Conservation (phyloP, 805 yeast species). For the Candida loeiensis region DNA sequence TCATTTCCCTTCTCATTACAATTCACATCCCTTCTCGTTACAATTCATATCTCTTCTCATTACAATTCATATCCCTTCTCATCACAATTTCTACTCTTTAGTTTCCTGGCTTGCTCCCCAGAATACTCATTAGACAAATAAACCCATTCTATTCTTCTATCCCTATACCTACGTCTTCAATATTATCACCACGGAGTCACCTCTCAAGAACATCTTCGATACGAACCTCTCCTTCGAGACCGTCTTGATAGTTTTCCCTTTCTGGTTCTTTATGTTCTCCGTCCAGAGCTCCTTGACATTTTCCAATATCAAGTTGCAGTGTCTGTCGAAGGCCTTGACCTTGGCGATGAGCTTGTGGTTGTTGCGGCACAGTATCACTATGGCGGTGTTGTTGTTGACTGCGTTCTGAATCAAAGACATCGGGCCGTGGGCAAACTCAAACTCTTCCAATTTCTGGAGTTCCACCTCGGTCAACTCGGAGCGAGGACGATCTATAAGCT, state of each 20-base stretch:
- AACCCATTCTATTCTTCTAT: not conserved
- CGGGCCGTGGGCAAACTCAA: constrained; percentile 88
- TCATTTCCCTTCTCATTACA: too few relatives aligned
- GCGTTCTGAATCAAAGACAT: constrained; percentile 84
- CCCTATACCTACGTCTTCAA: constrained; percentile 38
- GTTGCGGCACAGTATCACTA: constrained; percentile 85
- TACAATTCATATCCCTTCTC: too few relatives aligned
- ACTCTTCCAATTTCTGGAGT: constrained; percentile 78
- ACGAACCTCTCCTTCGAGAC: constrained; percentile 69
- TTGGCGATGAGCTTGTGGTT: constrained; percentile 88
- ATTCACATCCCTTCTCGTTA: too few relatives aligned
- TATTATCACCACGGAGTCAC: constrained; percentile 90
- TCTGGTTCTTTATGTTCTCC: constrained; percentile 54
- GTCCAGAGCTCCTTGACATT: constrained; percentile 89
- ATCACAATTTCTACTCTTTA: too few relatives aligned
- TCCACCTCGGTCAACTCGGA: constrained; percentile 79
- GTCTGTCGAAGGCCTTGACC: constrained; percentile 94
- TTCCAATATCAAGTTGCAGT: constrained; percentile 88
- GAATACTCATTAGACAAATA: too few relatives aligned
- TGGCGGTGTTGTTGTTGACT: constrained; percentile 67
- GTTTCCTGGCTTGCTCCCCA: too few relatives aligned
- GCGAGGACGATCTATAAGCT: constrained; percentile 67
- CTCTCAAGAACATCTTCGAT: constrained; percentile 86
- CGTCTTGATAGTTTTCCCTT: constrained; percentile 69
- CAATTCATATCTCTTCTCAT: too few relatives aligned